These are phyloP conservation scores for Dendrobium officinale DNA, from an alignment of 106 monocot genomes.

Conservation along the genomic window DNA sequence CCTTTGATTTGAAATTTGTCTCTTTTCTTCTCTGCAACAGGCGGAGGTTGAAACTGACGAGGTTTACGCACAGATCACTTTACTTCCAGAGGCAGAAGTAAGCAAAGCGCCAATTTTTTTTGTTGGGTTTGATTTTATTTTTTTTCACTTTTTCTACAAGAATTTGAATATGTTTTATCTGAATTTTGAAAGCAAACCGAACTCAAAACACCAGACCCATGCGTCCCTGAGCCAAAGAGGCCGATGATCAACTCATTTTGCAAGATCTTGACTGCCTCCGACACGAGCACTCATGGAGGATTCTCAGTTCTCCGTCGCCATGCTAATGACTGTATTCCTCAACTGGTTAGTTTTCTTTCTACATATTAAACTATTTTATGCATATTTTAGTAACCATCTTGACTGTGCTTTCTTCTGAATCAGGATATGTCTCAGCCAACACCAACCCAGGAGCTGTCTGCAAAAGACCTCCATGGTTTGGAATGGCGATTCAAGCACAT, in stretches of 20 bases:
- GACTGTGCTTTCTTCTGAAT: neutral
- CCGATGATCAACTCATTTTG: slow-evolving; percentile 56
- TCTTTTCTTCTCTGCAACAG: slow-evolving; percentile 16
- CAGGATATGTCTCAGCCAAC: slow-evolving; percentile 51
- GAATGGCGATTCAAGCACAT: slow-evolving; percentile 38
- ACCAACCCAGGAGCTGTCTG: slow-evolving; percentile 45
- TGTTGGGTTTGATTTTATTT: neutral
- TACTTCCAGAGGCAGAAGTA: slow-evolving; percentile 64
- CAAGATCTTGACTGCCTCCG: slow-evolving; percentile 72
- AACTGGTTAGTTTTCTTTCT: slow-evolving; percentile 24
- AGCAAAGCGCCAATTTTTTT: slow-evolving; percentile 6
- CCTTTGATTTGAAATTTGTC: neutral
- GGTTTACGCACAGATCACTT: slow-evolving; percentile 72
- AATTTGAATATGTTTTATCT: neutral
- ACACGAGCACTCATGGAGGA: slow-evolving; percentile 83
- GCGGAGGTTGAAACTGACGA: slow-evolving; percentile 86
- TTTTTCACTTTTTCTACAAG: neutral
- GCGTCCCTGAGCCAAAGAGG: slow-evolving; percentile 27
- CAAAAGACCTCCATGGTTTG: slow-evolving; percentile 48
- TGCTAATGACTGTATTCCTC: slow-evolving; percentile 74
- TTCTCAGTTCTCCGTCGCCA: slow-evolving; percentile 74
- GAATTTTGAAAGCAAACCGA: slow-evolving; percentile 35
- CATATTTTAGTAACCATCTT: too few relatives aligned
- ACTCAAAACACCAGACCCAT: slow-evolving; percentile 33
- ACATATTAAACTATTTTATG: too few relatives aligned